These are phyloP conservation scores for Hyparrhenia diplandra DNA, from an alignment of 176 grass and related monocot species.

Conservation along the genomic window DNA sequence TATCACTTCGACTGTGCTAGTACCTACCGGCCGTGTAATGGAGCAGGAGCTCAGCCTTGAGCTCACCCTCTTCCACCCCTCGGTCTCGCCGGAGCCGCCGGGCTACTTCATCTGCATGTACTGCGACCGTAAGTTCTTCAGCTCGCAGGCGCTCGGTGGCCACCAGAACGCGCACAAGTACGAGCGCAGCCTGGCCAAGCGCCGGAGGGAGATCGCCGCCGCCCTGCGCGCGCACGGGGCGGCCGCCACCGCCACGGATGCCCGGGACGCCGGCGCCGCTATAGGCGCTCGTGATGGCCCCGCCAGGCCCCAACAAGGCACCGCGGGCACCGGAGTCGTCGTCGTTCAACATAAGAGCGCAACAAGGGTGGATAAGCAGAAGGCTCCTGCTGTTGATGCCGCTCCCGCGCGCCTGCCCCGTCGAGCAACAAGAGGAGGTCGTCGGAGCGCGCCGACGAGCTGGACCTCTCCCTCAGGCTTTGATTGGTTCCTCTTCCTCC, in stretches of 20 bases:
- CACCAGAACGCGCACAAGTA: constrained; percentile 98
- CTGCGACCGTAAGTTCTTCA: constrained; percentile 81
- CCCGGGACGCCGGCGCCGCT: no score
- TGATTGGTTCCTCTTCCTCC: constrained; percentile 19
- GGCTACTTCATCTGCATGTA: constrained; percentile 88
- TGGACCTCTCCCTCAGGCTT: constrained; percentile 54
- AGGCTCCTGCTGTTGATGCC: not conserved
- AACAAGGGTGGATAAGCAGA: not conserved
- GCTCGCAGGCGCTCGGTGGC: constrained; percentile 88
- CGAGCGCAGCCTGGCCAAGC: constrained; percentile 75
- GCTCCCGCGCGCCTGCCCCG: not conserved
- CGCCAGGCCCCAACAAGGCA: not conserved
- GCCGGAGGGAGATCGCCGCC: constrained; percentile 40
- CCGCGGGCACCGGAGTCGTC: not conserved
- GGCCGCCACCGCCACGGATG: not conserved
- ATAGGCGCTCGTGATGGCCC: not conserved
- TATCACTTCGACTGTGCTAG: not conserved
- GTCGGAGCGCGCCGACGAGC: constrained; percentile 8
- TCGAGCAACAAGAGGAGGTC: not conserved
- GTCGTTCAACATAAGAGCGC: not conserved
- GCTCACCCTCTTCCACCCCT: constrained; percentile 41
- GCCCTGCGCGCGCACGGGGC: constrained; percentile 17
- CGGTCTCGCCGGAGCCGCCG: constrained; percentile 38
- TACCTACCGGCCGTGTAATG: constrained; percentile 16
- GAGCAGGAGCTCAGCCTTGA: constrained; percentile 48